A percentile compares a stretch with the other conserved stretches of the same genome.
Conservation (phyloP, 805 yeast genomes). For the Sungouiozyma intestinalis region DNA sequence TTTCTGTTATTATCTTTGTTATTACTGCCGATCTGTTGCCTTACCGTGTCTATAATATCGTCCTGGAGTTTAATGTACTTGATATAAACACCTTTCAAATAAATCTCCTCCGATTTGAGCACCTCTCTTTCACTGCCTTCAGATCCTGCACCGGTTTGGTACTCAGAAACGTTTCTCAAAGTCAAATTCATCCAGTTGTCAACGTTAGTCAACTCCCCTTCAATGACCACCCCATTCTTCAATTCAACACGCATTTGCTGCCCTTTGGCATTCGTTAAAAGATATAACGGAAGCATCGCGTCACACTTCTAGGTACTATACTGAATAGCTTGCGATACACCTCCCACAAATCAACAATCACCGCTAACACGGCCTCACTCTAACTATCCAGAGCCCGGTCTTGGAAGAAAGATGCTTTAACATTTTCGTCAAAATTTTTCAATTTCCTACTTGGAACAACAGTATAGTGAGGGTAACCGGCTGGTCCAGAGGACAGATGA, state of each 20-base stretch:
- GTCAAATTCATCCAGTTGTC: conserved; percentile 96
- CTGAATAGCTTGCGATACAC: neutral
- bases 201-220: conserved; percentile 74
- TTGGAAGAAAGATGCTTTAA: no score
- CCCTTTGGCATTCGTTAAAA: conserved; percentile 83
- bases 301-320: neutral
- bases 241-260: conserved; percentile 81
- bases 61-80: conserved; percentile 69
- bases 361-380: no score
- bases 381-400: no score
- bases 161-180: conserved; percentile 52
- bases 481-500: no score
- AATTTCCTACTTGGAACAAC: no score
- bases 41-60: conserved; percentile 64
- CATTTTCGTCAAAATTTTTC: neutral
- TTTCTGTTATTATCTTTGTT: conserved; percentile 28
- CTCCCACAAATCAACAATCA: neutral
- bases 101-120: conserved; percentile 59
- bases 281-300: conserved; percentile 70
- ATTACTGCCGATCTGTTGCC: conserved; percentile 47
- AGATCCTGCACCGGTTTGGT: conserved; percentile 30
- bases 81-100: conserved; percentile 78
- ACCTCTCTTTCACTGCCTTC: conserved; percentile 30
- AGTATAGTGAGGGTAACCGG: no score
- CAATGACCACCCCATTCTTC: conserved; percentile 81